These are phyloP conservation scores for Exophiala lecanii-corni DNA, from an alignment of 2,329 filamentous ascomycete genomes.

Conservation along the genomic window DNA sequence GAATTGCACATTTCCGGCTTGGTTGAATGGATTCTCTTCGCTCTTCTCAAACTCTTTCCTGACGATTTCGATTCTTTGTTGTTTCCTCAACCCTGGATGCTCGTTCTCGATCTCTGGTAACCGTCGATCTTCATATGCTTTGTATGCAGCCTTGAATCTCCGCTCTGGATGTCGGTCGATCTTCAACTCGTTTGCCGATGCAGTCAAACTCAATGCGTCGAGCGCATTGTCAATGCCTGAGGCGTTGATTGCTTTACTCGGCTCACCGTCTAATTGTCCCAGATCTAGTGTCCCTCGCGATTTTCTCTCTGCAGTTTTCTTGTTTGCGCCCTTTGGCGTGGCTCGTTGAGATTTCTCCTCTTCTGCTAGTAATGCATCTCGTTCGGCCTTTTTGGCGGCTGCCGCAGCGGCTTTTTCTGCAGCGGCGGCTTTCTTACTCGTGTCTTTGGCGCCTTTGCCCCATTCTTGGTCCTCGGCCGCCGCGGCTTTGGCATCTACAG, in stretches of 20 bases:
- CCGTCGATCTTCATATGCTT: slow-evolving; percentile 74
- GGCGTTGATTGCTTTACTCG: slow-evolving; percentile 64
- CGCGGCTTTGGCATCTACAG: slow-evolving; percentile 60
- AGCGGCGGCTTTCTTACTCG: slow-evolving; percentile 83
- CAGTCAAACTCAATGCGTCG: slow-evolving; percentile 70
- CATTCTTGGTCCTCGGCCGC: slow-evolving; percentile 71
- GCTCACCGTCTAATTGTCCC: slow-evolving; percentile 64
- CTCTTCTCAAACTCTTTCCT: slow-evolving; percentile 92
- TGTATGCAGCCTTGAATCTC: slow-evolving; percentile 79
- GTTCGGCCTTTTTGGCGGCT: slow-evolving; percentile 86
- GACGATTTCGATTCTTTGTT: slow-evolving; percentile 80
- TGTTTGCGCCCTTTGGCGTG: slow-evolving; percentile 56
- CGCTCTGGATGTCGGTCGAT: slow-evolving; percentile 86
- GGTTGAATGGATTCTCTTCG: slow-evolving; percentile 93
- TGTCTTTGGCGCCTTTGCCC: slow-evolving; percentile 79
- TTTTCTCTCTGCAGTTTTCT: slow-evolving; percentile 49
- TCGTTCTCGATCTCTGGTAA: slow-evolving; percentile 82
- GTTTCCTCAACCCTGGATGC: slow-evolving; percentile 69
- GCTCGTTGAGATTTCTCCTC: slow-evolving; percentile 68
- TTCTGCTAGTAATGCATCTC: slow-evolving; percentile 73
- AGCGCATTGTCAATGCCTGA: slow-evolving; percentile 90
- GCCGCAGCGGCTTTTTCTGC: slow-evolving; percentile 77
- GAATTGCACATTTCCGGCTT: slow-evolving; percentile 64
- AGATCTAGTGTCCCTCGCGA: slow-evolving; percentile 65
- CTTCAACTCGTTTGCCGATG: slow-evolving; percentile 56